Conservation (phyloP, 352 stramenopile species). For the Pythium brassicae region DNA sequence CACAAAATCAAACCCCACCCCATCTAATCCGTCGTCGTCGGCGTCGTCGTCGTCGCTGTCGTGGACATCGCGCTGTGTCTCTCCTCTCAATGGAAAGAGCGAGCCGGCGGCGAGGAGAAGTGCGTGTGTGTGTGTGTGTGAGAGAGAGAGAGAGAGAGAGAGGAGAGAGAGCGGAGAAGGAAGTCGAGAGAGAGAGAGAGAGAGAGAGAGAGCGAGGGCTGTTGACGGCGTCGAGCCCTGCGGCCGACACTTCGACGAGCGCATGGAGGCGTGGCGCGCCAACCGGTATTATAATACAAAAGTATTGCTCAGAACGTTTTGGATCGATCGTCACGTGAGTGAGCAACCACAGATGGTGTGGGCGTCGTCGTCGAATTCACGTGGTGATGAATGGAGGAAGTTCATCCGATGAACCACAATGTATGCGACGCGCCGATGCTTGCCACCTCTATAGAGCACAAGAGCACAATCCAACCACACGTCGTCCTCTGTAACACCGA, state of each 20-base stretch:
- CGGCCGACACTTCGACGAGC: background rate
- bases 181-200: background rate
- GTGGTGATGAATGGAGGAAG: too few species aligned
- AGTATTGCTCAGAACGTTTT: slow-evolving; percentile 4
- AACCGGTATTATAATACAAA: too few species aligned
- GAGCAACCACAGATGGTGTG: too few species aligned
- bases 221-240: background rate
- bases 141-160: background rate
- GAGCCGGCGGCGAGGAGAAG: slow-evolving; percentile 8
- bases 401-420: too few species aligned
- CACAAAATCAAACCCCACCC: slow-evolving; percentile 4
- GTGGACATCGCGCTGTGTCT: slow-evolving; percentile 10
- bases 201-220: background rate
- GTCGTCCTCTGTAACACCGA: too few species aligned
- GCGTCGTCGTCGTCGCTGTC: slow-evolving; percentile 2
- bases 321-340: background rate
- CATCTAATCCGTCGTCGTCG: background rate
- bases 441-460: too few species aligned
- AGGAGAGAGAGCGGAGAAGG: background rate
- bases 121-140: background rate
- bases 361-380: too few species aligned
- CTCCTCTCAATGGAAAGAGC: slow-evolving; percentile 20
- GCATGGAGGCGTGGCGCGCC: too few species aligned
- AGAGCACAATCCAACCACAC: too few species aligned
- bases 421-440: too few species aligned